Conservation (phyloP, 345 rosid genomes). For the Gossypium rotundifolium region DNA sequence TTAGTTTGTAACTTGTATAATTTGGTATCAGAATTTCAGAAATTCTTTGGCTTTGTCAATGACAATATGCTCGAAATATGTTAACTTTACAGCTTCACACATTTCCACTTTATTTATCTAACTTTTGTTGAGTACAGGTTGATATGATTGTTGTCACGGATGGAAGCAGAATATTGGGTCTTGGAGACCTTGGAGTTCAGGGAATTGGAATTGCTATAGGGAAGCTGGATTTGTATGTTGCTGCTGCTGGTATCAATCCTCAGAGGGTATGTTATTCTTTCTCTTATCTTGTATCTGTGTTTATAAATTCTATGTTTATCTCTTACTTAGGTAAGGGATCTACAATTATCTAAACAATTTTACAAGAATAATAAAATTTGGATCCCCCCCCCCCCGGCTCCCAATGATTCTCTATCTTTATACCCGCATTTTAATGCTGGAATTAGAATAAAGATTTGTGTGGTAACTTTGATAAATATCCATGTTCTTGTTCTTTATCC, state of each 20-base stretch:
- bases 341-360: neutral
- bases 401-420: neutral
- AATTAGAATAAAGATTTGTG: neutral
- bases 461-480: neutral
- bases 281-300: neutral
- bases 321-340: neutral
- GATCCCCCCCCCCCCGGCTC: no score
- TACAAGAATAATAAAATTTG: neutral
- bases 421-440: neutral
- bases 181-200: constrained; percentile 97
- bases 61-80: neutral
- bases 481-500: neutral
- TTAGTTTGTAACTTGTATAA: neutral
- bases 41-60: neutral
- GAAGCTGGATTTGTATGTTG: constrained; percentile 93
- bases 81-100: neutral
- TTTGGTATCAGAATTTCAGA: neutral
- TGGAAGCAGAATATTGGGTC: constrained; percentile 98
- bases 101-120: neutral
- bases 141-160: constrained; percentile 99
- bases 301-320: neutral
- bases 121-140: constrained; percentile 43
- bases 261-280: constrained; percentile 58
- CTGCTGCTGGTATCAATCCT: constrained; percentile 99
- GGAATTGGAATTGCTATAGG: constrained; percentile 96